Evolutionary conservation across 305 asterid species (phyloP), one percentile per base, ranked within the genome.

Genomic region (Rubia peregrina): DNA sequence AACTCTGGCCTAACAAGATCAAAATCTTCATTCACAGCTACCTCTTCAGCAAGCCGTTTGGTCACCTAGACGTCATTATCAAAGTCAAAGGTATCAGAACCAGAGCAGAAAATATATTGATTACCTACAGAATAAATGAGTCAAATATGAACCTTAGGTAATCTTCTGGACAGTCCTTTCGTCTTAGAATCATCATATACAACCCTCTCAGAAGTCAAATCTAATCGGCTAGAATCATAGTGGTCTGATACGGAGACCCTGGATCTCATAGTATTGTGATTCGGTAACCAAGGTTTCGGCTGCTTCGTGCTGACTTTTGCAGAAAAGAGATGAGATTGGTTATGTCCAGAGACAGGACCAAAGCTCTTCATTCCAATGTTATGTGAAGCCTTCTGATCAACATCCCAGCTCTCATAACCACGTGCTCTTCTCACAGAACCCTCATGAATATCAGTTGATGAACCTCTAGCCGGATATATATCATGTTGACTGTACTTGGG

Each of bases 361-460:
- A 59, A 76, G 71, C 83, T 80, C 80, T 48, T 63, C 76, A 69
- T 82, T 67, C 87, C 96, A 83, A 64, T 61, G 69, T 84, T 83
- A 30, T 73, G 77, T 53, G 73, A 76, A 17, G 76, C 75, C 65
- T 40, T 71, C 64, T 67, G 77, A 69, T 71, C 76, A 43, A 71
- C 80, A 67, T 82, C 84, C 81, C 82, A 70, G 79, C 74, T 76
- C 66, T 79, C 90, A 80, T 69, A 40, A 69, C 74, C 84, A 21
- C 75, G 75, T 17, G 69, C 49, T 46, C 77, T 79, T 76, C 83
- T 76, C 26, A 68, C 74, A 61, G 87, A 73, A 75, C 78, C 86
- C 77, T 83, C 90, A 19, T 77, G 80, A 68, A 80, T 74, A 75
- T 88, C 84, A 24, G 75, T 68, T 2, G 83, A 71, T 70, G 87